Percentiles rank a stretch among this genome's conserved stretches.
These are phyloP conservation scores for Nothophoma quercina DNA, from an alignment of 2,329 filamentous ascomycete species.

Conservation along the genomic window DNA sequence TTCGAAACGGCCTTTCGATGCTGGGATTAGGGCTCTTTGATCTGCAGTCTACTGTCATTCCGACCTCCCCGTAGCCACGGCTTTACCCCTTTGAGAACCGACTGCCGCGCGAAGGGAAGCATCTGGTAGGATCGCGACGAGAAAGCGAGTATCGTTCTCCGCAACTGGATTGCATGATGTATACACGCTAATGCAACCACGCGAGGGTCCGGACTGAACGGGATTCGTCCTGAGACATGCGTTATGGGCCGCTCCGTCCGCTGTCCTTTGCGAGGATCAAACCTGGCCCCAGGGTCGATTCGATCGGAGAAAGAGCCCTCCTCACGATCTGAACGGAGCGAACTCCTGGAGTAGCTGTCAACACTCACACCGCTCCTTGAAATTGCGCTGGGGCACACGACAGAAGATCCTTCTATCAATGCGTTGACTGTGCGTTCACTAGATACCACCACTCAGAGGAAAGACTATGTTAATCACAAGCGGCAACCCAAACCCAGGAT, in stretches of 20 bases:
- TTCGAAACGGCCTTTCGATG: slow-evolving; percentile 2
- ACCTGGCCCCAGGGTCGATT: slow-evolving; percentile 5
- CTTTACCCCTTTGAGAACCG: slow-evolving; percentile 8
- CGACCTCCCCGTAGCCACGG: slow-evolving; percentile 8
- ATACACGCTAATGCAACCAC: slow-evolving; percentile 18
- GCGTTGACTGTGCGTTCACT: background rate
- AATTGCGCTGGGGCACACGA: background rate
- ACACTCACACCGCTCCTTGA: slow-evolving; percentile 5
- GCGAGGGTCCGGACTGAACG: background rate
- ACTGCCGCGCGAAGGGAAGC: background rate
- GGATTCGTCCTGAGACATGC: background rate
- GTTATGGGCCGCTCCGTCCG: slow-evolving; percentile 16
- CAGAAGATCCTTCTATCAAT: background rate
- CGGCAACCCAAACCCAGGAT: slow-evolving; percentile 3
- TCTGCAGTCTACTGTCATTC: slow-evolving; percentile 10
- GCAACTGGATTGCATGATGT: slow-evolving; percentile 10
- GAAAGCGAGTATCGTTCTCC: slow-evolving; percentile 13
- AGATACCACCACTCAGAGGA: background rate
- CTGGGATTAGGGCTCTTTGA: slow-evolving; percentile 10
- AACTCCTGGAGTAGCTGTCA: slow-evolving; percentile 2
- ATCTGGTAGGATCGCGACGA: slow-evolving; percentile 11
- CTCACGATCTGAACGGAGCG: background rate
- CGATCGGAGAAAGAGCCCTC: background rate
- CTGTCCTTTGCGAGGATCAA: slow-evolving; percentile 5
- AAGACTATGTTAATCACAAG: background rate